Conservation (phyloP, 768 basidiomycete genomes). For the Mycena albidolilacea region DNA sequence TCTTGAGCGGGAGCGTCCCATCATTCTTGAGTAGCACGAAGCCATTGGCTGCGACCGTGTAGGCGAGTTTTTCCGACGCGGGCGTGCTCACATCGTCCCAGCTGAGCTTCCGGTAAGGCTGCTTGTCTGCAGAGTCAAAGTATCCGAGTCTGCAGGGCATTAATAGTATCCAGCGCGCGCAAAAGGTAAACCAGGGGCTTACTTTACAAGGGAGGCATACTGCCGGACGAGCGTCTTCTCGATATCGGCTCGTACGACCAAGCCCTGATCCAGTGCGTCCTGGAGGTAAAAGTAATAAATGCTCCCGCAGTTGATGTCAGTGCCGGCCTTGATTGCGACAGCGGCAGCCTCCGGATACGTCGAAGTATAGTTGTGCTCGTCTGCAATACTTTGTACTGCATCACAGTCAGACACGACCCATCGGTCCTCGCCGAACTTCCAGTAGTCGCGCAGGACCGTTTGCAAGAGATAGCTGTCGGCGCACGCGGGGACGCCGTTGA, state of each 20-base stretch:
- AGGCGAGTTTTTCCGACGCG: conserved; percentile 62
- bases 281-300: conserved; percentile 62
- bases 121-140: conserved; percentile 65
- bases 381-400: conserved; percentile 62
- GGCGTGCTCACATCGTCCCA: conserved; percentile 67
- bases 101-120: conserved; percentile 66
- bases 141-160: conserved; percentile 62
- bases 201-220: conserved; percentile 72
- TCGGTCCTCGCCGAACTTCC: conserved; percentile 64
- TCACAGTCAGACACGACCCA: conserved; percentile 75
- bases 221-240: conserved; percentile 60
- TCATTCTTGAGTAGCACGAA: conserved; percentile 78
- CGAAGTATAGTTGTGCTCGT: conserved; percentile 63
- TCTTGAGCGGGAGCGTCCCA: conserved; percentile 67
- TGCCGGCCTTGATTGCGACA: conserved; percentile 65
- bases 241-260: conserved; percentile 63
- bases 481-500: conserved; percentile 72
- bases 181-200: conserved; percentile 25
- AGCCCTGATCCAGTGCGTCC: conserved; percentile 62
- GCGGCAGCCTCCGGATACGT: conserved; percentile 64
- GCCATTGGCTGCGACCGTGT: conserved; percentile 67
- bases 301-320: conserved; percentile 70
- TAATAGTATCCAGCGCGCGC: conserved; percentile 2
- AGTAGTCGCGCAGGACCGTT: conserved; percentile 65
- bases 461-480: conserved; percentile 69